A percentile compares a stretch with the other conserved stretches of the same genome.
These are phyloP conservation scores for Podaxis sp. DNA, from an alignment of 768 basidiomycete genomes.

Conservation along the genomic window DNA sequence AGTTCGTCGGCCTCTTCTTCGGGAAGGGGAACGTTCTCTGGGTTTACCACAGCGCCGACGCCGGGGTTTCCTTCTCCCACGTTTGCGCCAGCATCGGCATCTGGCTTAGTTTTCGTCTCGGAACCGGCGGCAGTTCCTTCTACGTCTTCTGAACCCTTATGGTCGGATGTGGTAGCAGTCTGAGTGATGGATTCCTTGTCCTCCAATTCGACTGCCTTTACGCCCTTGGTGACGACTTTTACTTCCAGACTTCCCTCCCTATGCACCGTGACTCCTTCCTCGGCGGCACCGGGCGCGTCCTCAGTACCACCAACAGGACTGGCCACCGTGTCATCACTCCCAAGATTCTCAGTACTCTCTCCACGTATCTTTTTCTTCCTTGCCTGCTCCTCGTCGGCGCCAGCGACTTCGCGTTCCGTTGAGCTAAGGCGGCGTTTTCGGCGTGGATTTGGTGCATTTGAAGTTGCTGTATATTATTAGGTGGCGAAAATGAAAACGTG, in stretches of 20 bases:
- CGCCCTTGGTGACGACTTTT: slow-evolving; percentile 46
- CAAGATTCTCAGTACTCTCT: slow-evolving; percentile 18
- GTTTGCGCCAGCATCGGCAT: neutral
- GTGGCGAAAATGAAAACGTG: neutral
- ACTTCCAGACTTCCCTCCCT: slow-evolving; percentile 22
- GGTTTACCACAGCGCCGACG: slow-evolving; percentile 8
- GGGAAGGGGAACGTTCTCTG: slow-evolving; percentile 20
- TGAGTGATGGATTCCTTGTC: slow-evolving; percentile 42
- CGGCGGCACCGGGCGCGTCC: slow-evolving; percentile 19
- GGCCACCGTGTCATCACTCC: slow-evolving; percentile 23
- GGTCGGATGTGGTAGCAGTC: slow-evolving; percentile 6
- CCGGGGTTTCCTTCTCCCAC: neutral
- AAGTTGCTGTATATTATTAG: slow-evolving; percentile 51
- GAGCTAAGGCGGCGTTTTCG: slow-evolving; percentile 65
- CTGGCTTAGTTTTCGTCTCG: neutral
- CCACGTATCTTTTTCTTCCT: slow-evolving; percentile 46
- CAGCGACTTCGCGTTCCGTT: slow-evolving; percentile 40
- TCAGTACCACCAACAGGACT: slow-evolving; percentile 10
- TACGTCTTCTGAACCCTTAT: slow-evolving; percentile 29
- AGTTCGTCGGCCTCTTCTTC: slow-evolving; percentile 15
- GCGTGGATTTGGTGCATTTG: slow-evolving; percentile 68
- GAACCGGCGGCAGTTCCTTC: slow-evolving; percentile 27
- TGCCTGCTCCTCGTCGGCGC: slow-evolving; percentile 37
- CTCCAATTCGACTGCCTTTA: slow-evolving; percentile 71
- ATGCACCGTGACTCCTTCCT: slow-evolving; percentile 18